phyloP scores from a whole-genome alignment of 176 grass and related monocot species.

The Canna indica region DNA sequence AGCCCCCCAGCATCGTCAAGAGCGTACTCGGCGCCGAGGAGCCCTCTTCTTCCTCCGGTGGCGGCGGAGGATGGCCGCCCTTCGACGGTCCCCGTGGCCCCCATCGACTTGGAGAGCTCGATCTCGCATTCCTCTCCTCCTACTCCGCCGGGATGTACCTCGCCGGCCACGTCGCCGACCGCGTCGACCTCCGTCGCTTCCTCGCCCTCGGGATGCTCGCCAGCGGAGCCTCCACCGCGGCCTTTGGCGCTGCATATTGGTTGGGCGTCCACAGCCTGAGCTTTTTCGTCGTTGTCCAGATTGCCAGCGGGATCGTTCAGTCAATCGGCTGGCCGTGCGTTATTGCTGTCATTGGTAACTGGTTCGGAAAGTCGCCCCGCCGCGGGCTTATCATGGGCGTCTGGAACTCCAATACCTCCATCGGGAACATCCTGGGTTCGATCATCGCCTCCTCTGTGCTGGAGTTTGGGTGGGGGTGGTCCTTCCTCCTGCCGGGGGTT shows the following conservation, averaged over 20 bases:
- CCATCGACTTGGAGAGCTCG: constrained; percentile 82
- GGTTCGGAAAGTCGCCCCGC: constrained; percentile 56
- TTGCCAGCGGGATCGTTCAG: constrained; percentile 64
- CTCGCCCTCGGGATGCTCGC: constrained; percentile 65
- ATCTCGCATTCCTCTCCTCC: constrained; percentile 74
- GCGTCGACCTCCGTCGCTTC: constrained; percentile 66
- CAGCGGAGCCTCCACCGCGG: constrained; percentile 46
- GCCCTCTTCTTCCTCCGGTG: not conserved
- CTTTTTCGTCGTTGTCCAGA: constrained; percentile 60
- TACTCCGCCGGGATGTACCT: constrained; percentile 71
- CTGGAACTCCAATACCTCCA: constrained; percentile 84
- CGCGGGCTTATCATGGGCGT: constrained; percentile 81
- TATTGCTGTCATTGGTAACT: constrained; percentile 81
- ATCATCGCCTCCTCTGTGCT: constrained; percentile 70
- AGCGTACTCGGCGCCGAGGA: constrained; percentile 40
- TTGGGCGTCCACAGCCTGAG: constrained; percentile 39
- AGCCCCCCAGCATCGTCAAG: constrained; percentile 97
- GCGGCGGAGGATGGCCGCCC: constrained; percentile 30
- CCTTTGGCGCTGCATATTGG: constrained; percentile 70
- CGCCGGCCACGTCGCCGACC: constrained; percentile 75
- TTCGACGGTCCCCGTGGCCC: constrained; percentile 56
- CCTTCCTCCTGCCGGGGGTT: constrained; percentile 49
- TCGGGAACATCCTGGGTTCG: constrained; percentile 78
- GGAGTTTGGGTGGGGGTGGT: constrained; percentile 90
- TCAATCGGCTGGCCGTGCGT: constrained; percentile 90